Evolutionary conservation across 1,284 basidiomycete genomes (phyloP).

Genomic region (Leccinum brunneo-olivaceum): DNA sequence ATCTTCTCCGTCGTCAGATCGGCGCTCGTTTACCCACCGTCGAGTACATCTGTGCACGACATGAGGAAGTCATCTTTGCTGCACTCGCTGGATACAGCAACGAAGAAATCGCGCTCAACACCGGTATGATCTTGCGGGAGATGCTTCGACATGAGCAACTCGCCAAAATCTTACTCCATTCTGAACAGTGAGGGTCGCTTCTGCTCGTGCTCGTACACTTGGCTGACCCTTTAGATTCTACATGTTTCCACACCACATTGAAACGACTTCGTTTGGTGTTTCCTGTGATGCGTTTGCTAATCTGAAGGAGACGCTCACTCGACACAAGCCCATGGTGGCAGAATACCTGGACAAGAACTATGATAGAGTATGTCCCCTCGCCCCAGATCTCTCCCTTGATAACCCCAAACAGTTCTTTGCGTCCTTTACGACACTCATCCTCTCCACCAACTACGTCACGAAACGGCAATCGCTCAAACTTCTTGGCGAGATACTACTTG

Average conservation of each 20-base stretch:
- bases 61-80: conserved; percentile 79
- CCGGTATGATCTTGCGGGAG: conserved; percentile 96
- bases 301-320: conserved; percentile 92
- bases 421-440: conserved; percentile 87
- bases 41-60: conserved; percentile 82
- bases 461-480: conserved; percentile 98
- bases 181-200: conserved; percentile 70
- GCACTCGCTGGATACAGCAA: conserved; percentile 89
- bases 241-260: conserved; percentile 94
- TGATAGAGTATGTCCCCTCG: conserved; percentile 58
- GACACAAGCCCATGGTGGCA: conserved; percentile 96
- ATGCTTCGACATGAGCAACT: conserved; percentile 93
- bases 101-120: conserved; percentile 93
- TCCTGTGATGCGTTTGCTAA: conserved; percentile 97
- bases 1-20: conserved; percentile 91
- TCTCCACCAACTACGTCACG: conserved; percentile 97
- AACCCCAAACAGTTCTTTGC: conserved; percentile 75
- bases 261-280: conserved; percentile 95
- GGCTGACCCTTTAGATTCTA: conserved; percentile 86
- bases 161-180: conserved; percentile 86
- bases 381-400: neutral
- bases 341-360: conserved; percentile 95
- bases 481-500: conserved; percentile 94
- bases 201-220: neutral
- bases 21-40: conserved; percentile 92